A percentile compares a stretch with the other conserved stretches of the same genome.
phyloP scores from a whole-genome alignment of 306 rosid species.

The Geum urbanum region DNA sequence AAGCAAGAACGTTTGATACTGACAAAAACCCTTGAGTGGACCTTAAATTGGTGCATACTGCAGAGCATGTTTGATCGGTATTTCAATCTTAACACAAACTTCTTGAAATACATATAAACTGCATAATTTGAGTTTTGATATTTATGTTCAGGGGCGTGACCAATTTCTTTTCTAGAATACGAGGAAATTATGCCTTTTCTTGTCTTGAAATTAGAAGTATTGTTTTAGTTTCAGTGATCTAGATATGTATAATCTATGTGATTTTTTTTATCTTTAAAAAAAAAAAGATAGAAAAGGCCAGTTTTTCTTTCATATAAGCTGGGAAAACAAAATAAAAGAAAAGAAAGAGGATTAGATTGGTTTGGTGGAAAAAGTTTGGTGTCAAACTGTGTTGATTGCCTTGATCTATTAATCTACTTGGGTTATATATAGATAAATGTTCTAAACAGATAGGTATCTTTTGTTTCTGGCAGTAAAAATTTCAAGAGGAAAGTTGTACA shows the following conservation, averaged over 20 bases:
- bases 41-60: constrained; percentile 92
- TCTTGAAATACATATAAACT: neutral
- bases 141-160: neutral
- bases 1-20: constrained; percentile 49
- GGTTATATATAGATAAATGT: neutral
- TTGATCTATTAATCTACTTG: constrained; percentile 3
- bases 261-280: neutral
- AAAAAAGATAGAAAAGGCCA: no score
- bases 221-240: neutral
- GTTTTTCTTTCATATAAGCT: no score
- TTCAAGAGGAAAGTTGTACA: neutral
- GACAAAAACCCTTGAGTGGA: constrained; percentile 93
- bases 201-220: neutral
- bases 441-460: neutral
- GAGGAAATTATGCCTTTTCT: constrained; percentile 3
- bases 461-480: neutral
- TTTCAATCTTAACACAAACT: constrained; percentile 11
- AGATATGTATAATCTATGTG: neutral
- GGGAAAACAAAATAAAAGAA: no score
- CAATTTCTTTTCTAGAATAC: neutral
- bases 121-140: constrained; percentile 11
- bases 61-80: constrained; percentile 99
- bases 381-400: neutral
- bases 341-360: neutral
- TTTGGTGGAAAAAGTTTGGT: neutral